Conservation (phyloP, 78 protist species). For the Isochrysis galbana region DNA sequence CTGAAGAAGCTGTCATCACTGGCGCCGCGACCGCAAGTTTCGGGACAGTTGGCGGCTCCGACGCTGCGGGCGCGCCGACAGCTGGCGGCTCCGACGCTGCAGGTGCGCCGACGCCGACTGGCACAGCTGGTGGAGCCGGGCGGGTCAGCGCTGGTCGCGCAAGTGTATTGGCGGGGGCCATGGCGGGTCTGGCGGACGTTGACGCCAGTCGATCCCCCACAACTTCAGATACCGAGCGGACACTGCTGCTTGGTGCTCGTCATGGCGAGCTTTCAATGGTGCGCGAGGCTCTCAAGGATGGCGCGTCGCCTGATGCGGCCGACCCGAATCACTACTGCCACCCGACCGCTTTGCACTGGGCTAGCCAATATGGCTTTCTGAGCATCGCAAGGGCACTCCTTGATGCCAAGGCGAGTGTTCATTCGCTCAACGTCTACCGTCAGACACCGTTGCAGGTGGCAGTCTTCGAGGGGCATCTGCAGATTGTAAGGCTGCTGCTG, state of each 20-base stretch:
- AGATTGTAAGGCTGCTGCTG: neutral
- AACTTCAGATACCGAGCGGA: neutral
- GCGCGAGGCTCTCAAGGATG: neutral
- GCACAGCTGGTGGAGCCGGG: too few relatives aligned
- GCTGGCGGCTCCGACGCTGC: neutral
- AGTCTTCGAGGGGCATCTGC: neutral
- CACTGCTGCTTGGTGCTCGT: neutral
- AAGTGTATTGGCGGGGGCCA: too few relatives aligned
- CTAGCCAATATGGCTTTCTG: neutral
- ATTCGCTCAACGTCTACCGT: neutral
- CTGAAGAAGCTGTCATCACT: too few relatives aligned
- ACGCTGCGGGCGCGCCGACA: neutral
- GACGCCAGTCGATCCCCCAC: too few relatives aligned
- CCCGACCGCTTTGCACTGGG: conserved; percentile 21
- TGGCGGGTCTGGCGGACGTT: too few relatives aligned
- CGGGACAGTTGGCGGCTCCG: too few relatives aligned
- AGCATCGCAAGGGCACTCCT: neutral
- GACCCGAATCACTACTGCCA: neutral
- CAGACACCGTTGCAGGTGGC: neutral
- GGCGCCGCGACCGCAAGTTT: too few relatives aligned
- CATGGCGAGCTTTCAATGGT: neutral
- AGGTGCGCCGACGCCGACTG: neutral
- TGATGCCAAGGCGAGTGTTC: neutral
- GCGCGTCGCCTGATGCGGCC: neutral
- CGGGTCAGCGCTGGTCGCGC: too few relatives aligned